Evolutionary conservation across 768 basidiomycete species (phyloP).

Genomic region (Auriculariales sp.): DNA sequence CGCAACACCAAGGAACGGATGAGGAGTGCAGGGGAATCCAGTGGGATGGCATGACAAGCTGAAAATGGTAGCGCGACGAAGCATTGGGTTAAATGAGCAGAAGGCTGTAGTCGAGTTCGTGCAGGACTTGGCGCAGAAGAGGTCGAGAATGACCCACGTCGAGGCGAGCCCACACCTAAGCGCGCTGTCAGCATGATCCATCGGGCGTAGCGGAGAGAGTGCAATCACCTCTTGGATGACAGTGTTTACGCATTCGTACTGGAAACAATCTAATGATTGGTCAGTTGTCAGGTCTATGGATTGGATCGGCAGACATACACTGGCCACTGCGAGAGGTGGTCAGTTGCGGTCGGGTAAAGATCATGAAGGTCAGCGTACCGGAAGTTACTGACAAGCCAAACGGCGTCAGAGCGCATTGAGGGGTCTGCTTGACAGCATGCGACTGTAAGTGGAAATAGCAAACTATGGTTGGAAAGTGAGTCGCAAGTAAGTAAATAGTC

Average conservation of each 20-base stretch:
- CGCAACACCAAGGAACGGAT: too few relatives aligned
- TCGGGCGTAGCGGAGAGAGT: background rate
- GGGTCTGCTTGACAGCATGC: conserved; percentile 1
- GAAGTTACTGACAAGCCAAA: background rate
- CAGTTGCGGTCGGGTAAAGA: too few relatives aligned
- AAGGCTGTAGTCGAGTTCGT: background rate
- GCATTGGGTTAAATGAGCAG: background rate
- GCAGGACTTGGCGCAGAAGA: background rate
- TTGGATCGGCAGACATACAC: too few relatives aligned
- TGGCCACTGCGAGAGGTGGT: too few relatives aligned
- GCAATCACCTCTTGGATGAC: background rate
- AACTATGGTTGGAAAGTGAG: background rate
- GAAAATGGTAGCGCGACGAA: background rate
- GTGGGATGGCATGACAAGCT: background rate
- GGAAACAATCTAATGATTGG: background rate
- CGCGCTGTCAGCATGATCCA: background rate
- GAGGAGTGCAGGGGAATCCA: background rate
- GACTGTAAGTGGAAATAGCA: conserved; percentile 2
- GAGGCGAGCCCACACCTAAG: background rate
- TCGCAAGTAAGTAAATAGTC: background rate
- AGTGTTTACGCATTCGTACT: background rate
- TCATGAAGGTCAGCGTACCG: too few relatives aligned
- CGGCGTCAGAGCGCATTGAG: background rate
- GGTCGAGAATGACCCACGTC: background rate
- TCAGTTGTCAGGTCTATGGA: too few relatives aligned